Conservation (phyloP, 2,329 filamentous ascomycete genomes). For the Gaeumannomyces sp. region DNA sequence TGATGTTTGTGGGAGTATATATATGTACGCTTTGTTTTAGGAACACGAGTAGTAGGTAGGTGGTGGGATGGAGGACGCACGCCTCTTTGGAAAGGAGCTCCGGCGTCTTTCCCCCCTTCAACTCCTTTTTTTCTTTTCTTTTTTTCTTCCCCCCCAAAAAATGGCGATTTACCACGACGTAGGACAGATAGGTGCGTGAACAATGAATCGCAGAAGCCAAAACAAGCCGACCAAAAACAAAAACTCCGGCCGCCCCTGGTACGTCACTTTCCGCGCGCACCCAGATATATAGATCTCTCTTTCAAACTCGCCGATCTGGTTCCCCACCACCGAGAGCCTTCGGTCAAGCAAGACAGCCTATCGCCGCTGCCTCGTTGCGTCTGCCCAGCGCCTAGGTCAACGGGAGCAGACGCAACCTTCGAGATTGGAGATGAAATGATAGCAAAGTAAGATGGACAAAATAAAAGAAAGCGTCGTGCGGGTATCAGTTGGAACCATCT, state of each 20-base stretch:
- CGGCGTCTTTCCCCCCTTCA: background rate
- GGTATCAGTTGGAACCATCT: background rate
- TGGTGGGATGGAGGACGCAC: background rate
- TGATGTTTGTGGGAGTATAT: background rate
- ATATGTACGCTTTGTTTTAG: background rate
- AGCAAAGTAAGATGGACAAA: background rate
- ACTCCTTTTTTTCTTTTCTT: background rate
- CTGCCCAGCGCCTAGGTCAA: too few species aligned
- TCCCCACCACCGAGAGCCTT: background rate
- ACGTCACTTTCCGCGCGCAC: background rate
- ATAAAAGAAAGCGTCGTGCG: background rate
- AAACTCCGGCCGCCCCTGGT: background rate
- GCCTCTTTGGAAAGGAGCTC: background rate
- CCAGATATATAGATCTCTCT: background rate
- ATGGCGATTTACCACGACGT: background rate
- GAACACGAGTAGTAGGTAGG: background rate
- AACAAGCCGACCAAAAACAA: background rate
- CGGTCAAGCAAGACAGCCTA: background rate
- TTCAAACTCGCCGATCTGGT: background rate
- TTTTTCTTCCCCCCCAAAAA: too few species aligned
- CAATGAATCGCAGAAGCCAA: background rate
- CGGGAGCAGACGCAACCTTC: background rate
- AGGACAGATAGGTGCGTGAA: background rate
- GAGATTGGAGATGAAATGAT: background rate
- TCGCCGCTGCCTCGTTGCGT: background rate